Evolutionary conservation across 768 basidiomycete species (phyloP).

Genomic region (Cantharellus anzutake): DNA sequence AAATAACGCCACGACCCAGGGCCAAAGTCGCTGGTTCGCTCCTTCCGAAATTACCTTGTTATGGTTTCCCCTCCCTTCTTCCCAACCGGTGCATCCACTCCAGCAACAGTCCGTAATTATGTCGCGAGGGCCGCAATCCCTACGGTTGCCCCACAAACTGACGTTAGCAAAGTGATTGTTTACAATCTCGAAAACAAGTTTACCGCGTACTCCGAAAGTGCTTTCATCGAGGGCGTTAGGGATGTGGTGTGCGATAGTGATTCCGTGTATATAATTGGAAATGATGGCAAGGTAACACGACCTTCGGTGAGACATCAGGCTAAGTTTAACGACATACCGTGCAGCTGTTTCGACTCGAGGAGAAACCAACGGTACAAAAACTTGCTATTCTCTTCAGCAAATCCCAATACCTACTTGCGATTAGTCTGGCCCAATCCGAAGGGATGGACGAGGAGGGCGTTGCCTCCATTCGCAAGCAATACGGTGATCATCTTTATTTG

Average conservation of each 20-base stretch:
- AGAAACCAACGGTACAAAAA: slow-evolving; percentile 70
- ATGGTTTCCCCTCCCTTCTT: slow-evolving; percentile 76
- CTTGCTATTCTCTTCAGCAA: slow-evolving; percentile 71
- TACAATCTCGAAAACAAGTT: slow-evolving; percentile 88
- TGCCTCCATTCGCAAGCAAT: slow-evolving; percentile 76
- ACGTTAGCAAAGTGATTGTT: slow-evolving; percentile 63
- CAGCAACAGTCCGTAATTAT: slow-evolving; percentile 58
- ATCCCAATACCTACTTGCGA: slow-evolving; percentile 57
- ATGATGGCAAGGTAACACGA: slow-evolving; percentile 45
- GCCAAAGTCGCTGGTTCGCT: slow-evolving; percentile 56
- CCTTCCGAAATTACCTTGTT: slow-evolving; percentile 68
- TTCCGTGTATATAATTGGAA: slow-evolving; percentile 56
- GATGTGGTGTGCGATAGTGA: slow-evolving; percentile 72
- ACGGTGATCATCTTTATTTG: slow-evolving; percentile 77
- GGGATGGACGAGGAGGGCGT: slow-evolving; percentile 51
- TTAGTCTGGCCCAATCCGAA: slow-evolving; percentile 68
- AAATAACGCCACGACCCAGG: slow-evolving; percentile 22
- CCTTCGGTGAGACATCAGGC: neutral
- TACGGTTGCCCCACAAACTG: slow-evolving; percentile 20
- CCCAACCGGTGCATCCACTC: slow-evolving; percentile 41
- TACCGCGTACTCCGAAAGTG: slow-evolving; percentile 53
- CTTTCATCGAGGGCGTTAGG: slow-evolving; percentile 66
- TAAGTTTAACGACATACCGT: neutral
- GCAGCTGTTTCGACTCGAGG: slow-evolving; percentile 47
- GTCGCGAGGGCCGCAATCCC: slow-evolving; percentile 31